These are phyloP conservation scores for Amanita muscaria DNA, from an alignment of 768 basidiomycete genomes.

Conservation along the genomic window DNA sequence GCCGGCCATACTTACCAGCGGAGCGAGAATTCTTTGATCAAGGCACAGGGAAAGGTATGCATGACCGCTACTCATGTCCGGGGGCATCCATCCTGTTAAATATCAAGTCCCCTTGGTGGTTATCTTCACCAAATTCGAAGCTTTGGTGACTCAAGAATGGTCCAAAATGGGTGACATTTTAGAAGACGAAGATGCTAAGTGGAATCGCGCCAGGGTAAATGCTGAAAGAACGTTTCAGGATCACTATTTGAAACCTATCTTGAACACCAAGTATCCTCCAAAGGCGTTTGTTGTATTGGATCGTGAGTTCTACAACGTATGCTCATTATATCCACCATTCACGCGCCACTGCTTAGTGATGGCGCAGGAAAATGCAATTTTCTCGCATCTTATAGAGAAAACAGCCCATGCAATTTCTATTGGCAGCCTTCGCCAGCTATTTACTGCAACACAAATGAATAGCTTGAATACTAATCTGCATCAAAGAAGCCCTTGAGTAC, in stretches of 20 bases:
- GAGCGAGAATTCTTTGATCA: conserved; percentile 25
- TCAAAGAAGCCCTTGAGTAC: conserved; percentile 8
- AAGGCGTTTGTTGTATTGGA: not conserved
- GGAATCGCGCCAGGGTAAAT: conserved; percentile 7
- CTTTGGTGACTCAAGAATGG: conserved; percentile 16
- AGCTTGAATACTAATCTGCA: conserved; percentile 16
- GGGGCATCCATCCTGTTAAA: not conserved
- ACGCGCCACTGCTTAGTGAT: conserved; percentile 12
- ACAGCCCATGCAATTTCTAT: conserved; percentile 15
- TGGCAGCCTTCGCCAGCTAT: conserved; percentile 12
- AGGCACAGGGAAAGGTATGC: conserved; percentile 18
- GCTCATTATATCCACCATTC: too few relatives aligned
- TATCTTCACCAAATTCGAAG: conserved; percentile 31
- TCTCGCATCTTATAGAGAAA: conserved; percentile 12
- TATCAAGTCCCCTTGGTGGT: conserved; percentile 28
- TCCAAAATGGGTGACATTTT: conserved; percentile 3
- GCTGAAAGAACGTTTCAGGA: conserved; percentile 13
- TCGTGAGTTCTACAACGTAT: not conserved
- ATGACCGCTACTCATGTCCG: not conserved
- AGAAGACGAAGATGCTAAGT: conserved; percentile 8
- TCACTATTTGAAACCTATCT: conserved; percentile 2
- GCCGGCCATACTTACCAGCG: conserved; percentile 17
- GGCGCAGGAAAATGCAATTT: conserved; percentile 8
- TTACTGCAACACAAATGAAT: conserved; percentile 18
- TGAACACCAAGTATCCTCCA: not conserved